Conservation (phyloP, 495 filamentous ascomycete genomes). For the Pyronema omphalodes region DNA sequence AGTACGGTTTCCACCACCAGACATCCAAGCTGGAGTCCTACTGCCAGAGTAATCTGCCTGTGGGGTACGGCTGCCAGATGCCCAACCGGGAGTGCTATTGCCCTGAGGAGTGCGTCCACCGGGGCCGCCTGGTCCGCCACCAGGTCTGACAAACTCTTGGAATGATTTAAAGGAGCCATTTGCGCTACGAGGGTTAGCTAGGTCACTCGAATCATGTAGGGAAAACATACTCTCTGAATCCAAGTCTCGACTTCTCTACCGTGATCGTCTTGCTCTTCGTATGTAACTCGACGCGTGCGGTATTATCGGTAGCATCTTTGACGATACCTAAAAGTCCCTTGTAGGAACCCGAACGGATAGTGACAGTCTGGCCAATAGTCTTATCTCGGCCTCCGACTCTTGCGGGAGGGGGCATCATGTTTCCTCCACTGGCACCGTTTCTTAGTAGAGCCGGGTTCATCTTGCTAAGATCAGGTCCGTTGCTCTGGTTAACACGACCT, state of each 20-base stretch:
- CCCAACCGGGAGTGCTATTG: constrained; percentile 51
- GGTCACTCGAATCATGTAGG: neutral
- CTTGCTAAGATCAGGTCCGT: constrained; percentile 56
- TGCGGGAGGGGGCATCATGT: constrained; percentile 46
- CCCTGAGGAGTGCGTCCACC: constrained; percentile 22
- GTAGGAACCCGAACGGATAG: constrained; percentile 60
- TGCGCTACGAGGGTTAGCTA: constrained; percentile 3
- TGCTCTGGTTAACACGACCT: constrained; percentile 36
- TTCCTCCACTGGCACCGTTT: constrained; percentile 30
- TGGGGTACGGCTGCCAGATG: constrained; percentile 24
- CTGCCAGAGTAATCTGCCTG: constrained; percentile 18
- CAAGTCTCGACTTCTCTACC: constrained; percentile 55
- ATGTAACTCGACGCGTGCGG: constrained; percentile 80
- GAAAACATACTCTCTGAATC: constrained; percentile 54
- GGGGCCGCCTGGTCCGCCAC: constrained; percentile 33
- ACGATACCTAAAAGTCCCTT: constrained; percentile 92
- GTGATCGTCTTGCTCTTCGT: constrained; percentile 75
- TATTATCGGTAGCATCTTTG: constrained; percentile 69
- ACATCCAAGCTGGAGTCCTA: constrained; percentile 24
- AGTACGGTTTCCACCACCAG: constrained; percentile 26
- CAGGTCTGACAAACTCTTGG: constrained; percentile 39
- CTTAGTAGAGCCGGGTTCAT: constrained; percentile 83
- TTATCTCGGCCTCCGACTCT: constrained; percentile 53
- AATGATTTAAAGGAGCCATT: constrained; percentile 59
- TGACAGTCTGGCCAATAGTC: constrained; percentile 80